Evolutionary conservation across 2,329 filamentous ascomycete genomes (phyloP).

Genomic region (Cladosporium cucumerinum): DNA sequence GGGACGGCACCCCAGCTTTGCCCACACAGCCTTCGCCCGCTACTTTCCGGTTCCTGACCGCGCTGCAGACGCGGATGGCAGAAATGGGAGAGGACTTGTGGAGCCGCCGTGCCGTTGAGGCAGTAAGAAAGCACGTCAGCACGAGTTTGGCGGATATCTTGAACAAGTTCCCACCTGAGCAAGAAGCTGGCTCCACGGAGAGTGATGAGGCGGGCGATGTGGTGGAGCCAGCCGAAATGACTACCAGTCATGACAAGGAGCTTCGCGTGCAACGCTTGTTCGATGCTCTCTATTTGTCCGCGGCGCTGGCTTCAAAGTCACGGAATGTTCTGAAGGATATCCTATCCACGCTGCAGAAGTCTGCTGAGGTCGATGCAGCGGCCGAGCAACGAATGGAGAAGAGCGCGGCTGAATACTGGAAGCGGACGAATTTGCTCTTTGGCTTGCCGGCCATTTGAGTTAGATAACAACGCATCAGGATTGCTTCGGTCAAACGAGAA

Average conservation of each 20-base stretch:
- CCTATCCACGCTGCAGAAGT: not conserved
- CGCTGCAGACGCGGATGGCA: slow-evolving; percentile 65
- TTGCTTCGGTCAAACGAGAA: not conserved
- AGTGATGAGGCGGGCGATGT: slow-evolving; percentile 11
- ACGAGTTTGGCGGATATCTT: slow-evolving; percentile 50
- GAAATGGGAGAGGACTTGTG: slow-evolving; percentile 73
- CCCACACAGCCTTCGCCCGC: slow-evolving; percentile 75
- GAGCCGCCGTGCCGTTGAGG: slow-evolving; percentile 64
- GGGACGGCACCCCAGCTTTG: slow-evolving; percentile 68
- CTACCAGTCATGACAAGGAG: slow-evolving; percentile 10
- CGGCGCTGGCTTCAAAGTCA: not conserved
- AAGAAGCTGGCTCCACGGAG: slow-evolving; percentile 13
- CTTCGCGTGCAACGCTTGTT: slow-evolving; percentile 41
- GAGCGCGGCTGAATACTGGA: slow-evolving; percentile 73
- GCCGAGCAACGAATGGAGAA: slow-evolving; percentile 57
- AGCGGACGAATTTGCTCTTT: slow-evolving; percentile 76
- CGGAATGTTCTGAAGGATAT: not conserved
- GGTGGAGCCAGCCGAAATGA: slow-evolving; percentile 13
- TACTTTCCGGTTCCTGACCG: slow-evolving; percentile 68
- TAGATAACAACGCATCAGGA: not conserved
- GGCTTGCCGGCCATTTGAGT: slow-evolving; percentile 57
- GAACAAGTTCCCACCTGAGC: not conserved
- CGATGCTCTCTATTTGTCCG: slow-evolving; percentile 42
- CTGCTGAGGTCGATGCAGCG: slow-evolving; percentile 39
- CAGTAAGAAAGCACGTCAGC: slow-evolving; percentile 59